A percentile compares a stretch with the other conserved stretches of the same genome.
phyloP scores from a whole-genome alignment of 2,329 filamentous ascomycete genomes.

The Botrytis pseudocinerea region DNA sequence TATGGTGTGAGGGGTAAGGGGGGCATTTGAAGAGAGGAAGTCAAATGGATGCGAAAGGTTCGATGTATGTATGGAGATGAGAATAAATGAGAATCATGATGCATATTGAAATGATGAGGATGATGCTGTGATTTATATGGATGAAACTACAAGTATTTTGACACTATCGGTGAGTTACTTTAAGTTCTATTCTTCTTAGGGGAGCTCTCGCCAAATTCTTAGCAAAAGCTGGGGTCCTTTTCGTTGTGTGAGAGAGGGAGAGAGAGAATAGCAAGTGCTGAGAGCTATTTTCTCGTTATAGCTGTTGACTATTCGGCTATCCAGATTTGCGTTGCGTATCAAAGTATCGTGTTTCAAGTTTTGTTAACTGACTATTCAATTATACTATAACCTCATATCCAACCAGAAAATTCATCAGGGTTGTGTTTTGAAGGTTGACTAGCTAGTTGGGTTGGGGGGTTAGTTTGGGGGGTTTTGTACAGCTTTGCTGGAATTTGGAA shows the following conservation, averaged over 20 bases:
- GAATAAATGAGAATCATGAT: constrained; percentile 19
- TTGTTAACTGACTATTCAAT: too few relatives aligned
- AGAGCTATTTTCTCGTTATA: too few relatives aligned
- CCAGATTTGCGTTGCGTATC: too few relatives aligned
- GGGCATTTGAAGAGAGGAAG: background rate
- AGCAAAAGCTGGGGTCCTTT: background rate
- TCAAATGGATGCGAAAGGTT: background rate
- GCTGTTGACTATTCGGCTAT: too few relatives aligned
- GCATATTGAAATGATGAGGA: background rate
- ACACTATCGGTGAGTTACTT: background rate
- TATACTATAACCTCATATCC: too few relatives aligned
- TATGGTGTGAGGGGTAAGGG: background rate
- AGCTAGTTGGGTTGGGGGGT: too few relatives aligned
- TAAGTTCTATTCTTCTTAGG: background rate
- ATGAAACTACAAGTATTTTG: background rate
- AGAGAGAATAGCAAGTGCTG: background rate
- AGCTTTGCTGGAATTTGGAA: too few relatives aligned
- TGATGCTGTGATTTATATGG: background rate
- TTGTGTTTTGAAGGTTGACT: too few relatives aligned
- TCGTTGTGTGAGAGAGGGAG: background rate
- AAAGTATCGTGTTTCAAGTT: too few relatives aligned
- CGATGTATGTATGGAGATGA: constrained; percentile 15
- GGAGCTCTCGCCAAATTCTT: background rate
- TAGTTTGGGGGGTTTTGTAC: too few relatives aligned
- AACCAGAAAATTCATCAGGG: too few relatives aligned